Evolutionary conservation across 2,329 filamentous ascomycete species (phyloP), one percentile per base, ranked within the genome.

Genomic region (Aspergillus caelatus): DNA sequence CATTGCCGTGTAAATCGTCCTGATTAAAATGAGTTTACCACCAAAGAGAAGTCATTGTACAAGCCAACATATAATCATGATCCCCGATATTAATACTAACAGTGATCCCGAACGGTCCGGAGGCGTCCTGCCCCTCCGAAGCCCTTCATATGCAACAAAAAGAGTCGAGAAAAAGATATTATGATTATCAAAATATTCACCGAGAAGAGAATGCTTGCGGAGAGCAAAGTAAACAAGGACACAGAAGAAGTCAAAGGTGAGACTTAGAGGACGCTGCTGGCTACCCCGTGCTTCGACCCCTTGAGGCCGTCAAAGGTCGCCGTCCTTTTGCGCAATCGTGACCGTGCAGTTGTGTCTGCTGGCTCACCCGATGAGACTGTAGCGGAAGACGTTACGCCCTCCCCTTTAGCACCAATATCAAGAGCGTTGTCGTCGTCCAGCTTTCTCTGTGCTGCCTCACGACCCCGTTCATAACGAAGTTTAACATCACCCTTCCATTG

Each of bases 401-500:
- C 76, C 16, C 65, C 73, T 10, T 75, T 73, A 21, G 58, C 43
- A 36, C 59, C 62, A 21, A 53, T 16, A 7, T 36, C 60, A 6
- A 50, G 50, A 36, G 34, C 57, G 21, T 64, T 63, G 52, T 86
- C 84, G 23, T 81, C 77, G 46, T 88, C 84, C 6, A 87, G 67
- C 68, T 86, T 84, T 68, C 83, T 84, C 72, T 89, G 85, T 3
- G 86, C 87, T 2, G 82, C 80, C 23, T 83, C 78, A 34, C 84
- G 82, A 34, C 83, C 81, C 54, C 85, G 81, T 74, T 88, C 85
- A 66, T 89, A 89, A 58, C 86, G 82, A 41, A 83, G 81, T 67
- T 79, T 82, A 41, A 85, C 86, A 72, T 87, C 88, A 57, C 92
- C 92, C 64, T 86, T 88, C 89, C 93, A 97, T 78, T 88, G 91